Percentiles rank a stretch among this genome's conserved stretches.
Evolutionary conservation across 768 basidiomycete species (phyloP).

Genomic region (Phlegmacium glaucopus): DNA sequence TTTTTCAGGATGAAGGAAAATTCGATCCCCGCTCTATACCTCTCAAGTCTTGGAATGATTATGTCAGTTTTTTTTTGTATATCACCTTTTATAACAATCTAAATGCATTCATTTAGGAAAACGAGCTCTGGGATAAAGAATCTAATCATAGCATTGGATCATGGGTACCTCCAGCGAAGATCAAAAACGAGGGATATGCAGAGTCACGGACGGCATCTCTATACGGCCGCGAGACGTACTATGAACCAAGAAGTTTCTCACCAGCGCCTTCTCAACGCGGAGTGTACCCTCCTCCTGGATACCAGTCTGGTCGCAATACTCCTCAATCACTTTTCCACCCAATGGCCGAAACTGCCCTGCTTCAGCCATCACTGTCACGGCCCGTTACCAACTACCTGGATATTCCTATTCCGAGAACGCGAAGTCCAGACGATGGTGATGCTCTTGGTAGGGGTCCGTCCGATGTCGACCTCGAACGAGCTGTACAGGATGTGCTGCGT

Average conservation of each 20-base stretch:
- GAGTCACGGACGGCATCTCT: slow-evolving; percentile 77
- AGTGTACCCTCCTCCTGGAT: slow-evolving; percentile 61
- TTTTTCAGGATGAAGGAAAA: slow-evolving; percentile 88
- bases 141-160: slow-evolving; percentile 94
- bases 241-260: slow-evolving; percentile 73
- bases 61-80: slow-evolving; percentile 47
- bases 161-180: slow-evolving; percentile 78
- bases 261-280: slow-evolving; percentile 70
- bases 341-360: slow-evolving; percentile 33
- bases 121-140: slow-evolving; percentile 97
- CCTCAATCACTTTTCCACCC: slow-evolving; percentile 49
- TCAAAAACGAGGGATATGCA: slow-evolving; percentile 69
- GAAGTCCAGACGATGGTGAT: slow-evolving; percentile 52
- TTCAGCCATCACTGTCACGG: slow-evolving; percentile 65
- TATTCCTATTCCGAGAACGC: slow-evolving; percentile 53
- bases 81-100: not conserved
- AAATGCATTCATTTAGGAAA: slow-evolving; percentile 53
- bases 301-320: slow-evolving; percentile 76
- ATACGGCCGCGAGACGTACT: slow-evolving; percentile 86
- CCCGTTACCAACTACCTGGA: slow-evolving; percentile 79
- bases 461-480: slow-evolving; percentile 69
- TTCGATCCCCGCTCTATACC: slow-evolving; percentile 94
- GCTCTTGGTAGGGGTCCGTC: slow-evolving; percentile 42
- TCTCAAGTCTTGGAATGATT: slow-evolving; percentile 95
- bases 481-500: slow-evolving; percentile 70